Evolutionary conservation across 768 basidiomycete genomes (phyloP).

Genomic region (Lactifluus subvellereus): DNA sequence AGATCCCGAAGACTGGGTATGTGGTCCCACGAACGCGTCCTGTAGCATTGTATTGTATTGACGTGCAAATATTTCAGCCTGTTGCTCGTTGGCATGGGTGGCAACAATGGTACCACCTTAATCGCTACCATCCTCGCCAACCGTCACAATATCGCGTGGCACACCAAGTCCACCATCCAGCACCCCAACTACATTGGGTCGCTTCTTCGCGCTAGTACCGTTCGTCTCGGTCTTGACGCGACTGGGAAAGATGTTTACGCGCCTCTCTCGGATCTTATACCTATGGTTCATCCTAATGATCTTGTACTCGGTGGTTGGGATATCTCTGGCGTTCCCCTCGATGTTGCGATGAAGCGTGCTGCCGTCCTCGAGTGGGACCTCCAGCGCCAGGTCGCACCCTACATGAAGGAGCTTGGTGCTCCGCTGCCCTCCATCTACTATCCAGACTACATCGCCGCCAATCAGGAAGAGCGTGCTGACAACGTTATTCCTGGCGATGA

Average conservation of each 20-base stretch:
- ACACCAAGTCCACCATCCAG: slow-evolving; percentile 86
- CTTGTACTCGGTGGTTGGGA: slow-evolving; percentile 98
- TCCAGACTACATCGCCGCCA: slow-evolving; percentile 95
- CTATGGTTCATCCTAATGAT: slow-evolving; percentile 98
- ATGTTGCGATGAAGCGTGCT: slow-evolving; percentile 90
- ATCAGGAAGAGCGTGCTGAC: slow-evolving; percentile 94
- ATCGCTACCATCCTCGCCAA: slow-evolving; percentile 95
- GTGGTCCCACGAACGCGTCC: slow-evolving; percentile 9
- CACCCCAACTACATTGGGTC: slow-evolving; percentile 98
- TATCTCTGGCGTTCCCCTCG: slow-evolving; percentile 79
- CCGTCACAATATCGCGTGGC: slow-evolving; percentile 90
- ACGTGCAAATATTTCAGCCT: slow-evolving; percentile 45
- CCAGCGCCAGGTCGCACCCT: slow-evolving; percentile 87
- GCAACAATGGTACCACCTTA: slow-evolving; percentile 95
- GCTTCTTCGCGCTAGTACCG: slow-evolving; percentile 90
- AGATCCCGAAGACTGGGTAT: slow-evolving; percentile 89
- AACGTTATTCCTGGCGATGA: slow-evolving; percentile 81
- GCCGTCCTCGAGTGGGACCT: slow-evolving; percentile 94
- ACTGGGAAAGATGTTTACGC: slow-evolving; percentile 85
- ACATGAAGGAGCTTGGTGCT: slow-evolving; percentile 72
- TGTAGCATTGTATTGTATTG: slow-evolving; percentile 6
- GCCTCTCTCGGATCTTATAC: slow-evolving; percentile 87
- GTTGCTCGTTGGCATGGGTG: slow-evolving; percentile 95
- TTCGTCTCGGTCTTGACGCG: slow-evolving; percentile 82
- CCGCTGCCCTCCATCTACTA: slow-evolving; percentile 96